phyloP scores from a whole-genome alignment of 768 basidiomycete species.

The Russula brevipes region DNA sequence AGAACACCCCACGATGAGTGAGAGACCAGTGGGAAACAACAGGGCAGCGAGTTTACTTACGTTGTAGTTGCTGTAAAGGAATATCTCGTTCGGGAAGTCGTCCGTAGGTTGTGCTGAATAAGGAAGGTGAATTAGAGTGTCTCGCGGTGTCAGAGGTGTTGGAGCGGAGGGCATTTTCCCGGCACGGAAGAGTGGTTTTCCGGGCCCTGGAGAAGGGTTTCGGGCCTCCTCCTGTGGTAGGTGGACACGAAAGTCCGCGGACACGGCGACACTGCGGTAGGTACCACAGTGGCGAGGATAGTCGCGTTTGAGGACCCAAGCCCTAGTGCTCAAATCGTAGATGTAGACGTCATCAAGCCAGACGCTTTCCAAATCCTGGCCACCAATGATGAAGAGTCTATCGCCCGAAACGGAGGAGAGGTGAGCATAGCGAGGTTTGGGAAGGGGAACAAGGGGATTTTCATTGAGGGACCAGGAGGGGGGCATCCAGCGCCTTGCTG shows the following conservation, averaged over 20 bases:
- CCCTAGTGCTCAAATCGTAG: slow-evolving; percentile 65
- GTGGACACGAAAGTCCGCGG: slow-evolving; percentile 62
- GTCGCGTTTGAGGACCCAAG: slow-evolving; percentile 75
- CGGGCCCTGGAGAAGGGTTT: slow-evolving; percentile 43
- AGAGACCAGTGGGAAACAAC: slow-evolving; percentile 6
- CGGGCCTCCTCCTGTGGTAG: slow-evolving; percentile 57
- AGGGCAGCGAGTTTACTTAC: slow-evolving; percentile 39
- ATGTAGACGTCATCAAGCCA: slow-evolving; percentile 94
- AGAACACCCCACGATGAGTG: slow-evolving; percentile 18
- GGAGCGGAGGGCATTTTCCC: slow-evolving; percentile 36
- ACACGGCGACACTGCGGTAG: slow-evolving; percentile 89
- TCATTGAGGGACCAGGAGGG: slow-evolving; percentile 34
- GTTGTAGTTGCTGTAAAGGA: slow-evolving; percentile 95
- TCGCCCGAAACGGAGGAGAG: slow-evolving; percentile 82
- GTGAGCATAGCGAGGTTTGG: slow-evolving; percentile 91
- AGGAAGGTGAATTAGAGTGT: slow-evolving; percentile 63
- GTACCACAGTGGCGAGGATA: slow-evolving; percentile 95
- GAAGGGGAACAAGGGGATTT: slow-evolving; percentile 48
- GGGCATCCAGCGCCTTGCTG: slow-evolving; percentile 66
- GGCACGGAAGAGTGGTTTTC: slow-evolving; percentile 56
- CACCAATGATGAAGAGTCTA: slow-evolving; percentile 87
- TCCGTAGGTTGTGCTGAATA: slow-evolving; percentile 69
- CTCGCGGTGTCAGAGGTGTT: slow-evolving; percentile 50
- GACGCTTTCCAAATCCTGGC: slow-evolving; percentile 88
- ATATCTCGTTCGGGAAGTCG: slow-evolving; percentile 80